Evolutionary conservation across 352 stramenopile species (phyloP).

Genomic region (Phytophthora crassamura): DNA sequence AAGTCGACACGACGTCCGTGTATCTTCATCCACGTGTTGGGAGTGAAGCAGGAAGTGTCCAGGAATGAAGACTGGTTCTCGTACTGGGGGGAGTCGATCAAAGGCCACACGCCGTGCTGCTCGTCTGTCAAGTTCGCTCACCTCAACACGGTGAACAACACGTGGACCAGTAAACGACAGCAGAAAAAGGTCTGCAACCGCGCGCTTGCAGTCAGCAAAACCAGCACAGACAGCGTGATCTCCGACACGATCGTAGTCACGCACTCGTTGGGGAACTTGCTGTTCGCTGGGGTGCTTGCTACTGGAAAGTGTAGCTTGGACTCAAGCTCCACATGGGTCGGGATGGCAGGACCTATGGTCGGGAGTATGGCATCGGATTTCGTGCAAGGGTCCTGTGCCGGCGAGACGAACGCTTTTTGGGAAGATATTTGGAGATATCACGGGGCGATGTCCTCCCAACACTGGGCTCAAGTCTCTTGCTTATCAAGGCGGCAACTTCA

Average conservation of each 20-base stretch:
- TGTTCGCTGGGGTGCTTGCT: constrained; percentile 18
- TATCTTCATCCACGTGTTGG: constrained; percentile 50
- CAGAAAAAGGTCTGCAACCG: constrained; percentile 35
- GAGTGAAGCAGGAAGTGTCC: constrained; percentile 19
- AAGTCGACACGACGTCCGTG: constrained; percentile 2
- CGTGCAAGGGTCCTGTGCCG: neutral
- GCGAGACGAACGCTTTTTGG: constrained; percentile 1
- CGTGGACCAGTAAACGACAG: constrained; percentile 37
- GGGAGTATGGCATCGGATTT: constrained; percentile 21
- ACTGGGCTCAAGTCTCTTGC: constrained; percentile 1
- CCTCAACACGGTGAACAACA: constrained; percentile 48
- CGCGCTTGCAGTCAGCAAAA: constrained; percentile 19
- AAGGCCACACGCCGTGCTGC: constrained; percentile 48
- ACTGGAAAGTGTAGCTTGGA: constrained; percentile 37
- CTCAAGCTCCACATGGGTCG: constrained; percentile 30
- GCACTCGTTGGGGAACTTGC: neutral
- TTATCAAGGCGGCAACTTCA: neutral
- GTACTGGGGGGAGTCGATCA: constrained; percentile 41
- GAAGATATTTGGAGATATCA: constrained; percentile 2
- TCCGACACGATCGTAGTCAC: constrained; percentile 5
- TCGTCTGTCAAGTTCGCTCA: constrained; percentile 40
- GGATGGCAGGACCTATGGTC: constrained; percentile 32
- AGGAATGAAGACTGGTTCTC: constrained; percentile 24
- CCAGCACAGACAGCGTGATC: neutral
- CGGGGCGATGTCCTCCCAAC: neutral